A percentile compares a stretch with the other conserved stretches of the same genome.
Conservation (phyloP, 2,329 filamentous ascomycete genomes). For the Geosmithia putterillii region DNA sequence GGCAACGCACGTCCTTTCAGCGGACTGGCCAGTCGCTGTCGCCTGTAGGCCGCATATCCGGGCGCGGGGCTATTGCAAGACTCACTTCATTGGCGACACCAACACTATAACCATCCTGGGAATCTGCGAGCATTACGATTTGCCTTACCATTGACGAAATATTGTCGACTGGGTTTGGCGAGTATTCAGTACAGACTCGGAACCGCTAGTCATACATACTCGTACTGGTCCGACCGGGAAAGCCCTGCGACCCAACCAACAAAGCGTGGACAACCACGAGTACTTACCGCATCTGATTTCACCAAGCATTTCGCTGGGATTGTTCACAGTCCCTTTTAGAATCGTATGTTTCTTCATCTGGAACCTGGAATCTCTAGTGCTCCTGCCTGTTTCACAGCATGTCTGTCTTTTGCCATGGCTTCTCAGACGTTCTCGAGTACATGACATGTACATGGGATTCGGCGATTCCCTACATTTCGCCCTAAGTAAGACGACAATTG, state of each 20-base stretch:
- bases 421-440: too few species aligned
- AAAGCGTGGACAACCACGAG: neutral
- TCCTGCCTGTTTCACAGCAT: too few species aligned
- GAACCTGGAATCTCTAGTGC: too few species aligned
- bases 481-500: too few species aligned
- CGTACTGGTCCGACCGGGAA: neutral
- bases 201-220: too few species aligned
- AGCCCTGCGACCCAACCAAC: neutral
- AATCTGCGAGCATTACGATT: neutral
- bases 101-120: neutral
- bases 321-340: too few species aligned
- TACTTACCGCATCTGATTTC: neutral
- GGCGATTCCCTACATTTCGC: too few species aligned
- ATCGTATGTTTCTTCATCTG: too few species aligned
- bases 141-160: too few species aligned
- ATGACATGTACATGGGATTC: too few species aligned
- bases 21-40: neutral
- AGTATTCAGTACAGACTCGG: neutral
- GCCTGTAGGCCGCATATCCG: neutral
- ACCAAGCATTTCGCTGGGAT: neutral
- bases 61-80: neutral
- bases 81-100: neutral
- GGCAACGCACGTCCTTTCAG: neutral
- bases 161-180: too few species aligned
- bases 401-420: too few species aligned